Evolutionary conservation across 176 grass and related monocot species (phyloP).

Genomic region (Urochloa ruziziensis): DNA sequence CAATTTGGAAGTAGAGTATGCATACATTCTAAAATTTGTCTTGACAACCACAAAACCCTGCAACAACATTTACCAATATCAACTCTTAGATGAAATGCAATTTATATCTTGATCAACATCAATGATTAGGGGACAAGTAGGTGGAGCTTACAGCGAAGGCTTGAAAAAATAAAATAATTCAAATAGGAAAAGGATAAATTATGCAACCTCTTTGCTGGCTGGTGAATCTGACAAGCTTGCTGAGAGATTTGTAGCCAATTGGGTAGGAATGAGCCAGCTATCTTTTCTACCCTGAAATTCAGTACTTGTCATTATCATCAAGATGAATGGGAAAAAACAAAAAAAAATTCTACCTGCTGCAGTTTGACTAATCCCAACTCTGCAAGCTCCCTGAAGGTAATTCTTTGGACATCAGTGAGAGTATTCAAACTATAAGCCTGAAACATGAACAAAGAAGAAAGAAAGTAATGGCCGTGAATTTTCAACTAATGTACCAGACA

Average conservation of each 20-base stretch:
- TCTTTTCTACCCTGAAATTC: constrained; percentile 67
- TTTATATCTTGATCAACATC: neutral
- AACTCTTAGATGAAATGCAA: neutral
- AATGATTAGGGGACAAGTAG: neutral
- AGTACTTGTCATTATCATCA: constrained; percentile 3
- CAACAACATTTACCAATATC: constrained; percentile 17
- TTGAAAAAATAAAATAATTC: neutral
- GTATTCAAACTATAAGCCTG: constrained; percentile 92
- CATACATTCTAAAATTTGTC: constrained; percentile 95
- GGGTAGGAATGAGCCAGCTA: constrained; percentile 95
- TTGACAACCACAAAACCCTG: constrained; percentile 96
- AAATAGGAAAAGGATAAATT: constrained; percentile 17
- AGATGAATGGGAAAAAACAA: neutral
- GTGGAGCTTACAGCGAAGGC: neutral
- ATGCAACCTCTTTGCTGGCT: constrained; percentile 73
- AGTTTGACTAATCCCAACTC: constrained; percentile 78
- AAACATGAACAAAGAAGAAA: constrained; percentile 18
- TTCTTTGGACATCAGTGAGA: constrained; percentile 70
- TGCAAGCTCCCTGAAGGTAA: constrained; percentile 78
- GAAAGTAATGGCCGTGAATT: neutral
- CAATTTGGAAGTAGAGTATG: constrained; percentile 84
- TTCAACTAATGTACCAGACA: neutral
- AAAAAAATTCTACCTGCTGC: constrained; percentile 55
- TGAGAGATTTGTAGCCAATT: constrained; percentile 90
- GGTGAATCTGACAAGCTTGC: constrained; percentile 77